phyloP scores from a whole-genome alignment of 148 eudicot species.

The Chenopodium album region DNA sequence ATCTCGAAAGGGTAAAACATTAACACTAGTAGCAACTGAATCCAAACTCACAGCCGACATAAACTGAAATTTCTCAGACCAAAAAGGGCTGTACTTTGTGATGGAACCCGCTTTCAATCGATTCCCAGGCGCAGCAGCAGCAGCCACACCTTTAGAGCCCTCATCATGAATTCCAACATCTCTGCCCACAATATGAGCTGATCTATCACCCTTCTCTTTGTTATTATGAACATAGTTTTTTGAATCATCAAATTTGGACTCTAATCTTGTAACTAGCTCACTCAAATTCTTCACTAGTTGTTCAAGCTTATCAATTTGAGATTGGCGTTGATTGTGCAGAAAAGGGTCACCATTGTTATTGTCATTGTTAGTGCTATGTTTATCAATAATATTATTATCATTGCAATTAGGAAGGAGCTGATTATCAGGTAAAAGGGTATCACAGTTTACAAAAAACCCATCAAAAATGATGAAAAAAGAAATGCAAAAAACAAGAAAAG shows the following conservation, averaged over 20 bases:
- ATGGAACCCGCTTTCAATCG: conserved; percentile 37
- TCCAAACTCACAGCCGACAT: conserved; percentile 75
- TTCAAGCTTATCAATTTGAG: conserved; percentile 73
- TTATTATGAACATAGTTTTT: neutral
- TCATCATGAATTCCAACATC: conserved; percentile 25
- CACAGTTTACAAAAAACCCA: conserved; percentile 38
- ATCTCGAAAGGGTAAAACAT: conserved; percentile 70
- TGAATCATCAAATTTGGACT: conserved; percentile 38
- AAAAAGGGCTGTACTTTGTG: conserved; percentile 66
- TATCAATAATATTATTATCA: conserved; percentile 2
- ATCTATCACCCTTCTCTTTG: conserved; percentile 19
- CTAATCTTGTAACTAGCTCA: conserved; percentile 68
- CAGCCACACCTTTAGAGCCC: conserved; percentile 12
- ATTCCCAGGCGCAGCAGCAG: conserved; percentile 13
- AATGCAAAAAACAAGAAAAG: conserved; percentile 33
- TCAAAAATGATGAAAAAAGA: conserved; percentile 3
- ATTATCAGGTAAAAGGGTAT: conserved; percentile 17
- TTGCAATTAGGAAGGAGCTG: conserved; percentile 14
- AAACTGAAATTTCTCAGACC: conserved; percentile 88
- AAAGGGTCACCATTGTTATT: neutral
- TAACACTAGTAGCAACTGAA: conserved; percentile 58
- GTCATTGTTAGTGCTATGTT: neutral
- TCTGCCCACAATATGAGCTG: conserved; percentile 7
- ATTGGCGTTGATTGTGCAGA: conserved; percentile 38
- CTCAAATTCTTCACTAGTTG: conserved; percentile 60